Percentiles rank a stretch among this genome's conserved stretches.
Conservation (phyloP, 129 eudicot genomes). For the Flaveria trinervia region DNA sequence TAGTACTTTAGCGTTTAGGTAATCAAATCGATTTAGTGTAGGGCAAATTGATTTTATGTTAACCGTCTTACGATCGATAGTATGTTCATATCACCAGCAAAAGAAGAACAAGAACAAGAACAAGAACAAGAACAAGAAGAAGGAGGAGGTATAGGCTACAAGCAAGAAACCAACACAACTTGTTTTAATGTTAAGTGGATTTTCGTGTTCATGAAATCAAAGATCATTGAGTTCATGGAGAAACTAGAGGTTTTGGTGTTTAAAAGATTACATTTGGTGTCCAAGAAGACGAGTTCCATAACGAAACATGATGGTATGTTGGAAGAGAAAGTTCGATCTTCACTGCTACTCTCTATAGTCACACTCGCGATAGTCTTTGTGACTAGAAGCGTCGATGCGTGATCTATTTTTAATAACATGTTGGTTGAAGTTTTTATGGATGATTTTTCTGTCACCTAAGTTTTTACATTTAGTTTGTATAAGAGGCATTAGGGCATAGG, state of each 20-base stretch:
- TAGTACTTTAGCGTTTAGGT: too few relatives aligned
- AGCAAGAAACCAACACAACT: constrained; percentile 42
- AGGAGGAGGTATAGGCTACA: constrained; percentile 2
- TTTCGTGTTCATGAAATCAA: constrained; percentile 37
- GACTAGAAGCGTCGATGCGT: constrained; percentile 37
- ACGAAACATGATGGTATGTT: constrained; percentile 32
- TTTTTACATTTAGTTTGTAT: neutral
- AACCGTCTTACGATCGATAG: neutral
- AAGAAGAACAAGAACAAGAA: neutral
- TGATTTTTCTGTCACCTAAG: neutral
- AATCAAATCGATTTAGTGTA: too few relatives aligned
- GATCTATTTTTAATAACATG: neutral
- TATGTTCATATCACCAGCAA: constrained; percentile 28
- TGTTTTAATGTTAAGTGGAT: constrained; percentile 47
- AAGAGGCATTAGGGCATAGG: neutral
- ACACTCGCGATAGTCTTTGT: constrained; percentile 57
- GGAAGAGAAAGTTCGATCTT: constrained; percentile 54
- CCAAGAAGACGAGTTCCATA: constrained; percentile 25
- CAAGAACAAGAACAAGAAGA: neutral
- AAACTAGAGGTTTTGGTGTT: constrained; percentile 37
- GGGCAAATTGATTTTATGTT: neutral
- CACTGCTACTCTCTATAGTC: constrained; percentile 55
- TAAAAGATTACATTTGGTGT: neutral
- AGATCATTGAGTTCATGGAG: constrained; percentile 43
- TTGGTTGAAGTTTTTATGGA: neutral